Conservation (phyloP, 129 eudicot genomes). For the Logfia minima region DNA sequence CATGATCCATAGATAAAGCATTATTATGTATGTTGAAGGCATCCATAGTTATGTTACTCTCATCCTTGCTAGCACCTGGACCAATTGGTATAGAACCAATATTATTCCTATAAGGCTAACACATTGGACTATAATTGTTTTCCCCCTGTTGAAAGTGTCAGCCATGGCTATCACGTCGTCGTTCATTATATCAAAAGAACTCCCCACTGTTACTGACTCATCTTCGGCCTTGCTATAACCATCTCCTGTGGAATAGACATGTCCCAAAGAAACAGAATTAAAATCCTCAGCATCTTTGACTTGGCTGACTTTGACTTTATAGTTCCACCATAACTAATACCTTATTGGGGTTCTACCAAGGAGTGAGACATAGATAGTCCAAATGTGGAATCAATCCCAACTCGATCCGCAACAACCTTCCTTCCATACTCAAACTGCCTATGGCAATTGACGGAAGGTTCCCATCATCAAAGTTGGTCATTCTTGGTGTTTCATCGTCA, state of each 20-base stretch:
- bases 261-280: slow-evolving; percentile 35
- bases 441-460: neutral
- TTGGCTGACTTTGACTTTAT: slow-evolving; percentile 55
- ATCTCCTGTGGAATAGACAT: slow-evolving; percentile 31
- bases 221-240: slow-evolving; percentile 38
- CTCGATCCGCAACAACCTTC: slow-evolving; percentile 38
- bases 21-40: slow-evolving; percentile 32
- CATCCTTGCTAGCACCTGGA: slow-evolving; percentile 42
- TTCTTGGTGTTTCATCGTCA: slow-evolving; percentile 41
- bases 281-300: slow-evolving; percentile 50
- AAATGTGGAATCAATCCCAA: slow-evolving; percentile 40
- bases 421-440: slow-evolving; percentile 15
- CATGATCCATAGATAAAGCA: slow-evolving; percentile 38
- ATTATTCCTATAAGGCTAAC: slow-evolving; percentile 36
- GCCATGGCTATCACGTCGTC: slow-evolving; percentile 31
- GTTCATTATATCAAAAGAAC: slow-evolving; percentile 37
- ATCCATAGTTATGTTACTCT: slow-evolving; percentile 29
- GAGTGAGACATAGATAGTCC: slow-evolving; percentile 47
- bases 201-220: slow-evolving; percentile 37
- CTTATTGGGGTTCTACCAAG: slow-evolving; percentile 39
- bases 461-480: slow-evolving; percentile 36
- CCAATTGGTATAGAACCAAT: slow-evolving; percentile 23
- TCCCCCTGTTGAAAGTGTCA: slow-evolving; percentile 37
- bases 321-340: slow-evolving; percentile 50
- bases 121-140: slow-evolving; percentile 35